A percentile compares a stretch with the other conserved stretches of the same genome.
These are phyloP conservation scores for Daldinia decipiens DNA, from an alignment of 495 filamentous ascomycete genomes.

Conservation along the genomic window DNA sequence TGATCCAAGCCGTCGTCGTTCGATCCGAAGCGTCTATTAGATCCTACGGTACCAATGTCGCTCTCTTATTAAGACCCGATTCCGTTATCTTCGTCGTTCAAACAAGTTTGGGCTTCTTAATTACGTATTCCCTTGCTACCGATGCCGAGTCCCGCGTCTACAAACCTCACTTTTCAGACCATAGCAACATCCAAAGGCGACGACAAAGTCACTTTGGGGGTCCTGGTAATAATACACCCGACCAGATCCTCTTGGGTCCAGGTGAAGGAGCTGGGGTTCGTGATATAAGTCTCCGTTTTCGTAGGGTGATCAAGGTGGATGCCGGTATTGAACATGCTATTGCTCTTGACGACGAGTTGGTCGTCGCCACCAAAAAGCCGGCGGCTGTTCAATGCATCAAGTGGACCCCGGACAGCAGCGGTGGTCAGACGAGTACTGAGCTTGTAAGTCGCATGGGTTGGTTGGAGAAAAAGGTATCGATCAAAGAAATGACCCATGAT, in stretches of 20 bases:
- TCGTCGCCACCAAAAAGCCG: conserved; percentile 93
- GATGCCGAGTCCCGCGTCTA: conserved; percentile 86
- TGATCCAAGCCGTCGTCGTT: conserved; percentile 83
- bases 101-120: conserved; percentile 85
- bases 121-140: conserved; percentile 92
- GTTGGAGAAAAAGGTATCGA: conserved; percentile 77
- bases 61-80: conserved; percentile 89
- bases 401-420: conserved; percentile 85
- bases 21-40: conserved; percentile 80
- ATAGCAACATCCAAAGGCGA: conserved; percentile 71
- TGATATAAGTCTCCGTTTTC: conserved; percentile 89
- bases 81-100: conserved; percentile 92
- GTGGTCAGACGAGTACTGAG: conserved; percentile 90
- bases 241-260: conserved; percentile 67
- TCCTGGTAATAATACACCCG: conserved; percentile 61
- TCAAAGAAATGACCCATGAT: conserved; percentile 93
- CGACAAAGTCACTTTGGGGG: conserved; percentile 77
- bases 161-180: conserved; percentile 76
- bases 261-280: conserved; percentile 82
- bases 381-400: conserved; percentile 95
- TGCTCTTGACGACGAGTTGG: conserved; percentile 90
- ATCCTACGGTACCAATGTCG: conserved; percentile 85
- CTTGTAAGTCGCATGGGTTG: conserved; percentile 87
- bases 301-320: conserved; percentile 98
- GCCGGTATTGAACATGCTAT: conserved; percentile 89